Evolutionary conservation across 345 rosid genomes (phyloP).

Genomic region (Bretschneidera sinensis): DNA sequence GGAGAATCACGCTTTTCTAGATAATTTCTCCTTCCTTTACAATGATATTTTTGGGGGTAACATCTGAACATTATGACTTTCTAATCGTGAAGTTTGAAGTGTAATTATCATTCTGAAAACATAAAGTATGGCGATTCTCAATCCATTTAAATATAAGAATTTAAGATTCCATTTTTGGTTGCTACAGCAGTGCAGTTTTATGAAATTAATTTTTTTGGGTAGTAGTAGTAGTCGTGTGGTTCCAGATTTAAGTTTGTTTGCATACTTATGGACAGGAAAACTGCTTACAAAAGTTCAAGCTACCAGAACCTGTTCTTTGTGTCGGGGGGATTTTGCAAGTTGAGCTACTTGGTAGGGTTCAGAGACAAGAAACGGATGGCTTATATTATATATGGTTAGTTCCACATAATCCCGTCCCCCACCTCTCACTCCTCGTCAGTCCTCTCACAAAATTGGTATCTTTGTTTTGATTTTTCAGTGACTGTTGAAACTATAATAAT

Average conservation of each 20-base stretch:
- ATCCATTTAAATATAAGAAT: too few species aligned
- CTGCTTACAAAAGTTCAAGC: slow-evolving; percentile 63
- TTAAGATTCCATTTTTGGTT: not conserved
- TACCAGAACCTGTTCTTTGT: slow-evolving; percentile 84
- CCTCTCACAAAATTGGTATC: not conserved
- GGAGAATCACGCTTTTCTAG: not conserved
- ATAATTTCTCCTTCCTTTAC: not conserved
- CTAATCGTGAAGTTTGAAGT: too few species aligned
- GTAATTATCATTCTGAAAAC: too few species aligned
- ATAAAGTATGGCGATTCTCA: too few species aligned
- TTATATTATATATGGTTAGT: slow-evolving; percentile 82
- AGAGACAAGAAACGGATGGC: slow-evolving; percentile 78
- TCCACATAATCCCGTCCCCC: slow-evolving; percentile 5
- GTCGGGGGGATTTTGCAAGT: slow-evolving; percentile 73
- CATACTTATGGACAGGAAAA: slow-evolving; percentile 52
- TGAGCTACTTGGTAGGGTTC: slow-evolving; percentile 85
- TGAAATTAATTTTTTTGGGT: too few species aligned
- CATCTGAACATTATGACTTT: too few species aligned
- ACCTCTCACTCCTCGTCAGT: not conserved
- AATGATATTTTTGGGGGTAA: too few species aligned
- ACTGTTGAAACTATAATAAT: too few species aligned
- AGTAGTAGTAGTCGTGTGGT: too few species aligned
- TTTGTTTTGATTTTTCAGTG: not conserved
- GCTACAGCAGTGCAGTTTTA: not conserved
- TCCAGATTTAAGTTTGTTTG: not conserved